phyloP scores from a whole-genome alignment of 305 asterid species.

The Fraxinus nigra region DNA sequence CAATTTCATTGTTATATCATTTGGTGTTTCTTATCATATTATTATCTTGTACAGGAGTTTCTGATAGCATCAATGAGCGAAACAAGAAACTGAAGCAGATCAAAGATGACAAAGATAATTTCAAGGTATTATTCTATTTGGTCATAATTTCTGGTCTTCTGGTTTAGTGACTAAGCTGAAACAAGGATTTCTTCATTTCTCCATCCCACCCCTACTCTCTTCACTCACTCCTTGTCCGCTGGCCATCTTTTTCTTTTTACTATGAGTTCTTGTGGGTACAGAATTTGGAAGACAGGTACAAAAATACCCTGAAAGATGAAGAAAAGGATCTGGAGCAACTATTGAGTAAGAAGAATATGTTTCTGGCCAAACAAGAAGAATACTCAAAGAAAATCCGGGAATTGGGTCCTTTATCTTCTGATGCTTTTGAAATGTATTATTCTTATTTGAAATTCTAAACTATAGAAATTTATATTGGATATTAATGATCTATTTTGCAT shows the following conservation, averaged over 20 bases:
- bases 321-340: constrained; percentile 86
- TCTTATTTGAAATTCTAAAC: constrained; percentile 22
- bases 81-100: constrained; percentile 60
- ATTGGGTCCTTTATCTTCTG: constrained; percentile 95
- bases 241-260: constrained; percentile 2
- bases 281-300: constrained; percentile 69
- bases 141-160: constrained; percentile 22
- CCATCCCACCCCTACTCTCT: not conserved
- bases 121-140: constrained; percentile 52
- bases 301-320: constrained; percentile 81
- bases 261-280: constrained; percentile 34
- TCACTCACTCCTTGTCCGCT: not conserved
- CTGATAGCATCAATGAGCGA: constrained; percentile 55
- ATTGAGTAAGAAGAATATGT: constrained; percentile 65
- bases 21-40: constrained; percentile 14
- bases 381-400: constrained; percentile 92
- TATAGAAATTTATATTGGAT: constrained; percentile 13
- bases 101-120: constrained; percentile 67
- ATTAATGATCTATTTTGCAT: constrained; percentile 17
- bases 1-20: constrained; percentile 8
- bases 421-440: constrained; percentile 92
- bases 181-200: not conserved
- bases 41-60: constrained; percentile 49
- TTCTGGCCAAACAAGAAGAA: constrained; percentile 88
- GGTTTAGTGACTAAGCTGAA: constrained; percentile 15